Percentiles rank a stretch among this genome's conserved stretches.
Evolutionary conservation across 768 basidiomycete genomes (phyloP).

Genomic region (Termitomyces sp.): DNA sequence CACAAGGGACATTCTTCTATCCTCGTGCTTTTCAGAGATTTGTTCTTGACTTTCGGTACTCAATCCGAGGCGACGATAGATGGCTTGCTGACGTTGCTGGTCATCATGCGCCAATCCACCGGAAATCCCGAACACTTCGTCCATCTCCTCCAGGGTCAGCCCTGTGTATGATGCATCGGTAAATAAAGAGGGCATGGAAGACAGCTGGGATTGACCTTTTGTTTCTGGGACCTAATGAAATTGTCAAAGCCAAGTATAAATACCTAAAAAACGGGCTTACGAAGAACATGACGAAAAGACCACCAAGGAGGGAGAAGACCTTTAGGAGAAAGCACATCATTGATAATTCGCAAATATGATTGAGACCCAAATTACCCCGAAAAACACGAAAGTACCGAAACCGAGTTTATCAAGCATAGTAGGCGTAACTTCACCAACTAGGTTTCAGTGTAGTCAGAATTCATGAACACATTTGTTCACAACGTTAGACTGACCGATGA

Average conservation of each 20-base stretch:
- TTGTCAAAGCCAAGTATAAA: neutral
- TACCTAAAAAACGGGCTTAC: constrained; percentile 27
- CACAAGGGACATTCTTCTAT: neutral
- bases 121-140: constrained; percentile 63
- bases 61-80: constrained; percentile 63
- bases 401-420: constrained; percentile 60
- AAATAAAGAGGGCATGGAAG: neutral
- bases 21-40: constrained; percentile 6
- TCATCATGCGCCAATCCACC: constrained; percentile 53
- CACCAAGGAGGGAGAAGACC: constrained; percentile 64
- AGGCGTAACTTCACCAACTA: constrained; percentile 50
- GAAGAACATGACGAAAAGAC: constrained; percentile 58
- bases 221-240: constrained; percentile 61
- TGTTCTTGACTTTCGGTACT: constrained; percentile 14
- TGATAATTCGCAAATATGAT: neutral
- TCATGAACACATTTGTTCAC: neutral
- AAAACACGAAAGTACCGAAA: constrained; percentile 75
- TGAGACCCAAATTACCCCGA: constrained; percentile 41
- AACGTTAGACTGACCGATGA: constrained; percentile 44
- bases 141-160: constrained; percentile 73
- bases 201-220: constrained; percentile 41
- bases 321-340: constrained; percentile 15
- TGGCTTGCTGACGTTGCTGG: constrained; percentile 36
- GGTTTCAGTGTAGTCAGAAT: neutral
- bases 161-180: constrained; percentile 19